phyloP scores from a whole-genome alignment of 148 eudicot genomes.

The Fagopyrum tataricum region DNA sequence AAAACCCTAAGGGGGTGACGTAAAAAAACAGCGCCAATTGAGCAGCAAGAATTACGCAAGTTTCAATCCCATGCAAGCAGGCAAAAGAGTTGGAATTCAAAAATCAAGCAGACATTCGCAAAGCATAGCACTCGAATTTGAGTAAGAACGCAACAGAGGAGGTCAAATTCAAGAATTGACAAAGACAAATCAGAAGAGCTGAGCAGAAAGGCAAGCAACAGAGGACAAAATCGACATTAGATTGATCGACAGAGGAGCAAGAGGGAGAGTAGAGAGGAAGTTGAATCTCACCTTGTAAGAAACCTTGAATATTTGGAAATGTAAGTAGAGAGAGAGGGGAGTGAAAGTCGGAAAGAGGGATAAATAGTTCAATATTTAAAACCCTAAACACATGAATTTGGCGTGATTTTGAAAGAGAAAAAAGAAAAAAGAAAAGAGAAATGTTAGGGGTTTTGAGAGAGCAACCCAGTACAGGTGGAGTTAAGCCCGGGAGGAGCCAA shows the following conservation, averaged over 20 bases:
- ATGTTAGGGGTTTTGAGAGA: not conserved
- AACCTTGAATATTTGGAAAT: not conserved
- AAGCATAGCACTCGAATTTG: not conserved
- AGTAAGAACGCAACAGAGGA: not conserved
- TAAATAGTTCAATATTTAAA: not conserved
- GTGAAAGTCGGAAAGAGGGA: not conserved
- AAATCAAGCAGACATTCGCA: constrained; percentile 2
- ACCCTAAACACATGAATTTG: not conserved
- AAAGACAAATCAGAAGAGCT: not conserved
- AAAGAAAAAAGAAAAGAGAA: not conserved
- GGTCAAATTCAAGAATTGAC: not conserved
- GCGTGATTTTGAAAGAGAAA: not conserved
- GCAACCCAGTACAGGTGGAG: not conserved
- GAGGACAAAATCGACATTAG: not conserved
- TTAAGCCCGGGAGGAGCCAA: not conserved
- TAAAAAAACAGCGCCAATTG: not conserved
- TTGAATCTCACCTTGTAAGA: not conserved
- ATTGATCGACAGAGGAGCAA: not conserved
- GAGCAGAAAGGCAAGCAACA: not conserved
- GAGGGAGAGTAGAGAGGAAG: not conserved
- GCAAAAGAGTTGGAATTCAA: not conserved
- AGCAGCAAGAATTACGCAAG: not conserved
- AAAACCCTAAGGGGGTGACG: not conserved
- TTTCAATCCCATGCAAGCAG: not conserved
- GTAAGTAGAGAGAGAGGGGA: constrained; percentile 6